Evolutionary conservation across 2,329 filamentous ascomycete genomes (phyloP).

Genomic region (Coniochaeta hoffmannii): DNA sequence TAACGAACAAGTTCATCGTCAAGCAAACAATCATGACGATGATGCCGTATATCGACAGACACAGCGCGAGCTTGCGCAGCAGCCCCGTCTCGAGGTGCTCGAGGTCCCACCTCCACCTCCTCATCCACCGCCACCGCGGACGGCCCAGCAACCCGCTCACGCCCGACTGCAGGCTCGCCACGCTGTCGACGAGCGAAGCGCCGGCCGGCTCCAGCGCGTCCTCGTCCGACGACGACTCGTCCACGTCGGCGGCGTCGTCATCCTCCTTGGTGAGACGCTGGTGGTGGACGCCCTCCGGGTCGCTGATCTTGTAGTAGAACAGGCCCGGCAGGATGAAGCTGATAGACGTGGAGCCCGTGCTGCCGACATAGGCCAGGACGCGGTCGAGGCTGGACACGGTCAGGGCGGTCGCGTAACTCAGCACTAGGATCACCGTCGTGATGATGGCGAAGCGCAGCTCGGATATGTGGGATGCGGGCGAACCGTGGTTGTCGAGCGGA

Average conservation of each 20-base stretch:
- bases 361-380: conserved; percentile 90
- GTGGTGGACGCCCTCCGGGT: conserved; percentile 78
- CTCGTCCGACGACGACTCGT: conserved; percentile 44
- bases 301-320: conserved; percentile 98
- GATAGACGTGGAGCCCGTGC: conserved; percentile 89
- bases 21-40: conserved; percentile 87
- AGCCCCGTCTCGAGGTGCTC: conserved; percentile 56
- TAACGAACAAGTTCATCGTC: conserved; percentile 66
- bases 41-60: conserved; percentile 73
- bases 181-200: conserved; percentile 34
- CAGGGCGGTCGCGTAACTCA: conserved; percentile 83
- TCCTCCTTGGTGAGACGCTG: conserved; percentile 86
- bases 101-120: conserved; percentile 52
- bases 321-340: conserved; percentile 93
- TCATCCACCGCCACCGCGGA: conserved; percentile 41
- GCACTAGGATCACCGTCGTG: conserved; percentile 75
- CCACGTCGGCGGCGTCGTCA: conserved; percentile 53
- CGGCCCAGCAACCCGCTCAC: conserved; percentile 26
- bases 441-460: conserved; percentile 85
- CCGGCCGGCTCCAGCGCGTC: conserved; percentile 24
- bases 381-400: conserved; percentile 84
- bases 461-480: conserved; percentile 59
- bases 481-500: conserved; percentile 33
- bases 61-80: conserved; percentile 68
- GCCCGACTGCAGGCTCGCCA: conserved; percentile 34